Percentiles rank a stretch among this genome's conserved stretches.
Evolutionary conservation across 768 basidiomycete genomes (phyloP).

Genomic region (Podaxis carcinomalis): DNA sequence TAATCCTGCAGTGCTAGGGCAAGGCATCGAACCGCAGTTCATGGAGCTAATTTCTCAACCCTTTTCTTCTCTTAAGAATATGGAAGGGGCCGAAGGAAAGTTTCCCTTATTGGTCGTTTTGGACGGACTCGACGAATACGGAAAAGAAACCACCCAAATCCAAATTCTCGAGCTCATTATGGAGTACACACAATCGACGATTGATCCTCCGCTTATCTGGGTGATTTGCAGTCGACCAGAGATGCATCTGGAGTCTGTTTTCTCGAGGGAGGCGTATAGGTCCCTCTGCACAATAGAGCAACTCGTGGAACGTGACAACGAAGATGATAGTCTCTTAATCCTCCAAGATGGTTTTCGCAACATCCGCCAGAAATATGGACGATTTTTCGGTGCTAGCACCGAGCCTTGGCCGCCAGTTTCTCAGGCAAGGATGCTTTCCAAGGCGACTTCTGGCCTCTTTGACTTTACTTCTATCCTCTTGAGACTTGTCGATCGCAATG

Average conservation of each 20-base stretch:
- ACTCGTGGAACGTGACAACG: neutral
- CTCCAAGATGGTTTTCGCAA: neutral
- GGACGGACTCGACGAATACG: constrained; percentile 5
- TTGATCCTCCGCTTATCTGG: neutral
- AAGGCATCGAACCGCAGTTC: neutral
- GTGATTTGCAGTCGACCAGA: neutral
- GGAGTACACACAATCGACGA: neutral
- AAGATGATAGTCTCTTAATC: neutral
- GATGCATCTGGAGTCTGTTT: too few species aligned
- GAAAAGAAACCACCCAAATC: neutral
- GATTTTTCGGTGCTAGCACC: neutral
- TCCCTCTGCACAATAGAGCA: neutral
- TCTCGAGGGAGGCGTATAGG: neutral
- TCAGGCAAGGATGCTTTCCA: neutral
- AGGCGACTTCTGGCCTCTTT: neutral
- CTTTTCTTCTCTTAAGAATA: neutral
- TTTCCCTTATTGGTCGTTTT: neutral
- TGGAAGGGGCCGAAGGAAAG: neutral
- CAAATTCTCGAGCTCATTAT: neutral
- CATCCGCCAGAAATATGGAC: neutral
- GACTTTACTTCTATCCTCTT: neutral
- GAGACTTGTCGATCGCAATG: neutral
- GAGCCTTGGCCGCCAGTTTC: neutral
- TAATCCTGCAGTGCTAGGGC: neutral
- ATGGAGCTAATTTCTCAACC: neutral